Evolutionary conservation across 1,284 basidiomycete species (phyloP), one percentile per base, ranked within the genome.

Genomic region (Pseudozyma pruni): DNA sequence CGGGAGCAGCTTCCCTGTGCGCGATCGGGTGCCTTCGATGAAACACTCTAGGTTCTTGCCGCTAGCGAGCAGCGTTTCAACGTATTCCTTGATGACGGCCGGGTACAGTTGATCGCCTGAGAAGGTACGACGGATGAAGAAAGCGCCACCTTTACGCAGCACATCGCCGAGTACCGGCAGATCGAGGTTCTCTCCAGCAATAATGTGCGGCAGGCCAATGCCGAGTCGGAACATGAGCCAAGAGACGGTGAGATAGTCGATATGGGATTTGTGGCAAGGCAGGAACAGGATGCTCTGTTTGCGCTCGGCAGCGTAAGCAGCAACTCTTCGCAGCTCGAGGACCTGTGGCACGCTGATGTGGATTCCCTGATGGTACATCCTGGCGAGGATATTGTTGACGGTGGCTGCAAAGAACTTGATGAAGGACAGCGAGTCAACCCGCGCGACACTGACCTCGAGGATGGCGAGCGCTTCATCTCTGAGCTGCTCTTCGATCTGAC

Each of bases 211-310:
- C 9, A 84, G 43, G 1, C 80, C 74, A 16, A 83, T 72, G 0
- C 83, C 83, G 19, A 82, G 75, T 1, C 83, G 76, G 72, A 78
- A 83, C 57, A 81, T 60, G 42, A 81, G 74, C 73, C 72, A 81
- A 0, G 74, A 77, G 19, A 81, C 51, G 33, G 68, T 69, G 20
- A 76, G 70, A 35, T 80, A 79, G 58, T 81, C 81, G 44, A 83
- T 83, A 53, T 83, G 83, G 3, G 74, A 78, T 50, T 83, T 83
- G 69, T 84, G 83, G 57, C 81, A 83, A 0, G 83, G 83, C 6
- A 83, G 61, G 27, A 84, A 83, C 49, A 84, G 68, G 40, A 83
- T 73, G 38, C 78, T 79, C 49, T 83, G 80, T 52, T 80, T 78
- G 31, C 74, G 72, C 33, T 77, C 59, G 2, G 77, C 79, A 0